These are phyloP conservation scores for Erythrophleum ivorense DNA, from an alignment of 331 rosid species.

Conservation along the genomic window DNA sequence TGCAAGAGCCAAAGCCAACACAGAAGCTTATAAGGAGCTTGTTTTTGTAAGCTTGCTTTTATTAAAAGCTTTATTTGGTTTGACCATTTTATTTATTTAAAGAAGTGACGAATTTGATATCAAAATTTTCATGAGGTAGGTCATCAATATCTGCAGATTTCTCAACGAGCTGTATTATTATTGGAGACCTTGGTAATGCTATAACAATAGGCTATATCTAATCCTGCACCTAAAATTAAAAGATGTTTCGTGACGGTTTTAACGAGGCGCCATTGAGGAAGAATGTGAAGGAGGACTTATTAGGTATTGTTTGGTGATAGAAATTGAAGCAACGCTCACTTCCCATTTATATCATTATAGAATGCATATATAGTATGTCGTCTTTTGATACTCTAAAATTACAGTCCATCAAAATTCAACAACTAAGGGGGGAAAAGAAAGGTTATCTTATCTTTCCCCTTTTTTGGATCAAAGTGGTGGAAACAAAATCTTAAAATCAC, in stretches of 20 bases:
- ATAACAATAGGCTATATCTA: slow-evolving; percentile 40
- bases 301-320: slow-evolving; percentile 36
- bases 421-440: slow-evolving; percentile 21
- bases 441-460: not conserved
- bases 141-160: slow-evolving; percentile 60
- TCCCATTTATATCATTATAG: not conserved
- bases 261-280: slow-evolving; percentile 3
- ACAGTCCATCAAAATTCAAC: slow-evolving; percentile 46
- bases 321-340: not conserved
- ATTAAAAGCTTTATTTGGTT: slow-evolving; percentile 64
- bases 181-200: slow-evolving; percentile 35
- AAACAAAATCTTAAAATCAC: not conserved
- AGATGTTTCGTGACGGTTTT: slow-evolving; percentile 19
- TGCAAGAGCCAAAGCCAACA: slow-evolving; percentile 4
- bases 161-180: slow-evolving; percentile 25
- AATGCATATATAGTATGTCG: not conserved
- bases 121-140: slow-evolving; percentile 58
- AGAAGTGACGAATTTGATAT: slow-evolving; percentile 19
- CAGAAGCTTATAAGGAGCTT: slow-evolving; percentile 45
- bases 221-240: not conserved
- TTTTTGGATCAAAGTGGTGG: slow-evolving; percentile 17
- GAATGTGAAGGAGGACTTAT: not conserved
- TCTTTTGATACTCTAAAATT: not conserved
- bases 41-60: slow-evolving; percentile 44
- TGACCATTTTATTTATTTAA: slow-evolving; percentile 45